A percentile compares a stretch with the other conserved stretches of the same genome.
phyloP scores from a whole-genome alignment of 352 stramenopile species.

The Globisporangium echinulatum region DNA sequence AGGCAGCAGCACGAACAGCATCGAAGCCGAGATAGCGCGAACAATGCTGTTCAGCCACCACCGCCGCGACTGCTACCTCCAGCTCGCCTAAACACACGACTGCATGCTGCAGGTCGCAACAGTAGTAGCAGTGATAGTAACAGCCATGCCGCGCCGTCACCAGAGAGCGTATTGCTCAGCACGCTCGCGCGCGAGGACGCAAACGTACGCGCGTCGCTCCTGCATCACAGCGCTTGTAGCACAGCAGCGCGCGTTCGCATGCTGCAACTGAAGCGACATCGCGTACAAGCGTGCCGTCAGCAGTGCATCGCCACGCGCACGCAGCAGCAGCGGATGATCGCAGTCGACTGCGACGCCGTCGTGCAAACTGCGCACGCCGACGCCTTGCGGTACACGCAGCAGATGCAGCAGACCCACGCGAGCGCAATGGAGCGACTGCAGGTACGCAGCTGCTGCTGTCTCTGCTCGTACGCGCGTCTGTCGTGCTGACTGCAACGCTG shows the following conservation, averaged over 20 bases:
- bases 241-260: constrained; percentile 1
- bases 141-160: neutral
- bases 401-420: constrained; percentile 3
- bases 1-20: neutral
- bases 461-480: too few relatives aligned
- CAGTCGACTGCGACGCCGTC: constrained; percentile 8
- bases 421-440: constrained; percentile 6
- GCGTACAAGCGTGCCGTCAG: neutral
- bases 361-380: neutral
- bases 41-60: neutral
- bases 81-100: constrained; percentile 3
- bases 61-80: neutral
- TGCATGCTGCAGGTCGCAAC: neutral
- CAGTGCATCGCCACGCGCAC: neutral
- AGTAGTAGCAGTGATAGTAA: neutral
- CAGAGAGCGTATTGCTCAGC: constrained; percentile 2
- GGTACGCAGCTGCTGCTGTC: neutral
- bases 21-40: too few relatives aligned
- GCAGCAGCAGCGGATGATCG: constrained; percentile 9
- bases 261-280: constrained; percentile 3
- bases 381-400: constrained; percentile 2
- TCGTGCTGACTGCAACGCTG: too few relatives aligned
- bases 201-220: neutral
- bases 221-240: constrained; percentile 1
- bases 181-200: neutral